Base-by-base conservation (phyloP, 768 basidiomycete species). In the Pleurotus salmoneostramineus region DNA sequence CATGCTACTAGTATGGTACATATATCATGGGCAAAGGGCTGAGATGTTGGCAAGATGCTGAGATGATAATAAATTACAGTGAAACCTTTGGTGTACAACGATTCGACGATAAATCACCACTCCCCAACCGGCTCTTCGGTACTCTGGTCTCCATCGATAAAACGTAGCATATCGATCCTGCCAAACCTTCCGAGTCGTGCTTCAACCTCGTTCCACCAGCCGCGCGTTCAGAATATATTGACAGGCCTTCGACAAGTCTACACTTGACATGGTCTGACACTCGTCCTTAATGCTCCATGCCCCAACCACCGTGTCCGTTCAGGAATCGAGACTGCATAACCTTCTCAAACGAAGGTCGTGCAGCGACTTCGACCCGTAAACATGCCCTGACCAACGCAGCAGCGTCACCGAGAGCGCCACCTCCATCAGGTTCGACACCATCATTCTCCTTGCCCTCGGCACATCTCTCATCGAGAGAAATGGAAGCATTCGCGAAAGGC, bases 261-360 rank as follows among this genome's bases (percentile, higher is more conserved):
- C 46, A 66, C n/a, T n/a, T 10, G 37, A 40, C n/a, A 40, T n/a
- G 37, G 10, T 40, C n/a, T 40, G 37, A 58, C 69, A 54, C 57
- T 69, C 64, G n/a, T 55, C 33, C n/a, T 36, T 15, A 33, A 32
- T 10, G 35, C 15, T 40, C 52, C 67, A 71, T 69, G 50, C 70
- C 72, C 94, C 94, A 97, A 5, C 95, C 94, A 34, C 79, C 84
- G 17, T 73, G 70, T 6, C 94, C 94, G 56, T 78, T 78, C 61
- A 98, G 74, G 76, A 97, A 98, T 32, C 87, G 82, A 70, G 86
- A 88, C 65, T 87, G 78, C 37, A 91, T 75, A 54, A 98, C 83
- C 67, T 80, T 80, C 65, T 94, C 92, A 67, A 96, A 97, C 4
- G 89, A 88, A 12, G 96, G 95, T 56, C 96, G 82, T 21, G 86